A percentile compares a stretch with the other conserved stretches of the same genome.
Evolutionary conservation across 2,329 filamentous ascomycete genomes (phyloP).

Genomic region (Byssothecium circinans): DNA sequence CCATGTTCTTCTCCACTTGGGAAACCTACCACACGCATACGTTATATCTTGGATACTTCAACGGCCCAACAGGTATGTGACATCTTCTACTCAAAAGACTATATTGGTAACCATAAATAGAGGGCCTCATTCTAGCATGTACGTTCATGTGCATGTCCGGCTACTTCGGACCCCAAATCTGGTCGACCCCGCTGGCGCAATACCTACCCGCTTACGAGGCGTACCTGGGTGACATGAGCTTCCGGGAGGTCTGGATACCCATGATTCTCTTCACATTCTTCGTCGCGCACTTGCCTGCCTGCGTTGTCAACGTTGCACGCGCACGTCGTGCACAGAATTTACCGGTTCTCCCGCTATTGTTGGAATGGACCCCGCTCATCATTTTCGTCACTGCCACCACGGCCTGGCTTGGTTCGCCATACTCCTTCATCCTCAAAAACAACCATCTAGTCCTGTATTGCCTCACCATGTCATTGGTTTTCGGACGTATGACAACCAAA

Average conservation of each 20-base stretch:
- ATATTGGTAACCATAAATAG: constrained; percentile 43
- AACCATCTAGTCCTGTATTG: constrained; percentile 93
- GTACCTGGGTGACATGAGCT: constrained; percentile 71
- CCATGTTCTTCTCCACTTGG: constrained; percentile 99
- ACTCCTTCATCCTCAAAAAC: constrained; percentile 76
- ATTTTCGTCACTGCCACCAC: constrained; percentile 75
- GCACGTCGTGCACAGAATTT: constrained; percentile 73
- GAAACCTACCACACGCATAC: constrained; percentile 99
- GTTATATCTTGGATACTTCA: constrained; percentile 92
- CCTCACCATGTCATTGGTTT: constrained; percentile 92
- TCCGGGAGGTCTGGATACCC: constrained; percentile 86
- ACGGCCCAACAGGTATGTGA: constrained; percentile 73
- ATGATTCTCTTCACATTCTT: constrained; percentile 51
- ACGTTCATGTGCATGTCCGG: constrained; percentile 84
- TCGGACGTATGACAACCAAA: constrained; percentile 97
- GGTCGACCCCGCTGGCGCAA: constrained; percentile 73
- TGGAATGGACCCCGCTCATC: constrained; percentile 91
- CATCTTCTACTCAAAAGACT: not conserved
- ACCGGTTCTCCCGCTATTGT: constrained; percentile 78
- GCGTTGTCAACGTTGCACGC: constrained; percentile 79
- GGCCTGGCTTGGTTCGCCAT: constrained; percentile 86
- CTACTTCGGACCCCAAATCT: constrained; percentile 84
- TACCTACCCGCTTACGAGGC: constrained; percentile 41
- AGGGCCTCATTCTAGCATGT: constrained; percentile 88
- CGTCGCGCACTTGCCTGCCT: constrained; percentile 77